Evolutionary conservation across 73 alveolate species (phyloP), one percentile per base, ranked within the genome.

Genomic region (Diophrys appendiculata): DNA sequence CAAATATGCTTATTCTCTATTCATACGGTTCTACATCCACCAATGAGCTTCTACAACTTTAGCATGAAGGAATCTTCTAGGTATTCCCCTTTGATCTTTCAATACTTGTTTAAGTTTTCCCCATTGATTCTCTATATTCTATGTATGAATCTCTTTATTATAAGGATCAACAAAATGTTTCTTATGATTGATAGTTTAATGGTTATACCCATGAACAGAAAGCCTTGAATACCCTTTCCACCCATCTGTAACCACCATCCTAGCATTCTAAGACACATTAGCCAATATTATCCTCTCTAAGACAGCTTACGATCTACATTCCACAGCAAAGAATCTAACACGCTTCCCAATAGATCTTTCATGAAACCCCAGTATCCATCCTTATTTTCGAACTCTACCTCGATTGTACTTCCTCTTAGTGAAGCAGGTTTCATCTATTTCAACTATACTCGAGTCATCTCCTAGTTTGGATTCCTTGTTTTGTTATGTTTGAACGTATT

Each of bases 101-200:
- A 60, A 29, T 13, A 60, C 71, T 13, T 11, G 2, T n/a, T 60
- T 60, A 3, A 60, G 71, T 25, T 60, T 60, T 11, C 71, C 71
- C 71, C 71, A 60, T 23, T 14, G 33, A n/a, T 60, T 60, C 30
- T 60, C 71, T 2, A 60, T 60, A 29, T 60, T 60, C n/a, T 60
- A 25, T 13, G 71, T 60, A 60, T 60, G 71, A 29, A 60, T 60
- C 2, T 5, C 2, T 60, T 14, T 14, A 60, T 60, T n/a, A 13
- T 5, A 3, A n/a, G 71, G 71, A 60, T 60, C 71, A 60, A 60
- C 71, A 60, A 60, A 60, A n/a, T 60, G 71, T 60, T 60, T 5
- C n/a, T 60, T 60, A 60, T 60, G 71, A 29, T 60, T 60, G 2
- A 60, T 60, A 5, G 29, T 60, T 14, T 60, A 3, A 25, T 60